Evolutionary conservation across 495 filamentous ascomycete genomes (phyloP).

Genomic region (Pseudomonodictys pantanalensis): DNA sequence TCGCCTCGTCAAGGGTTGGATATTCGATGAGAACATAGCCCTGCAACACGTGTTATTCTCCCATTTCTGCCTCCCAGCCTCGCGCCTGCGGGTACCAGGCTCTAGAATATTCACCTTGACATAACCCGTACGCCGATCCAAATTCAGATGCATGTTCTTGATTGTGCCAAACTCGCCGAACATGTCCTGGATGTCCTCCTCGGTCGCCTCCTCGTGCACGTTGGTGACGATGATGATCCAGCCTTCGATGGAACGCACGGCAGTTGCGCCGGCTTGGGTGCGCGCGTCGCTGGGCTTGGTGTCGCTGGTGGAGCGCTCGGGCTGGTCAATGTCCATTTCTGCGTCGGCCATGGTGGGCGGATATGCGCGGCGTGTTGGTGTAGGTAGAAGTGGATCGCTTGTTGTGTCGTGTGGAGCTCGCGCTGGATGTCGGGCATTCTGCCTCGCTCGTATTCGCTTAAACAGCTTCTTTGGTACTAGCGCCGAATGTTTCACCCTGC

Average conservation of each 20-base stretch:
- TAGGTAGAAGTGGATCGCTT: not conserved
- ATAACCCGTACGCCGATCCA: conserved; percentile 93
- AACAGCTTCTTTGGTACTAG: too few relatives aligned
- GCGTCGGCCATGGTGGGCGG: conserved; percentile 38
- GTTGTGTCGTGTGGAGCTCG: not conserved
- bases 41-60: conserved; percentile 46
- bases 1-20: conserved; percentile 79
- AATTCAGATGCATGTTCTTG: conserved; percentile 92
- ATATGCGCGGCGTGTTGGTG: not conserved
- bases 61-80: not conserved
- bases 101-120: conserved; percentile 78
- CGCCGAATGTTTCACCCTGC: too few relatives aligned
- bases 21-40: conserved; percentile 95
- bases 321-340: conserved; percentile 76
- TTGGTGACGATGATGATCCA: conserved; percentile 98
- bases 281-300: conserved; percentile 60
- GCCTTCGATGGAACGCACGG: conserved; percentile 96
- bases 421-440: too few relatives aligned
- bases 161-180: conserved; percentile 97
- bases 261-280: conserved; percentile 76
- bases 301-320: conserved; percentile 34
- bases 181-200: conserved; percentile 90
- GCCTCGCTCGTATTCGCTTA: too few relatives aligned
- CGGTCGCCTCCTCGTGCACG: conserved; percentile 94
- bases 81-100: not conserved